Base-by-base conservation (phyloP, 2,329 filamentous ascomycete species). In the Colletotrichum sp. region DNA sequence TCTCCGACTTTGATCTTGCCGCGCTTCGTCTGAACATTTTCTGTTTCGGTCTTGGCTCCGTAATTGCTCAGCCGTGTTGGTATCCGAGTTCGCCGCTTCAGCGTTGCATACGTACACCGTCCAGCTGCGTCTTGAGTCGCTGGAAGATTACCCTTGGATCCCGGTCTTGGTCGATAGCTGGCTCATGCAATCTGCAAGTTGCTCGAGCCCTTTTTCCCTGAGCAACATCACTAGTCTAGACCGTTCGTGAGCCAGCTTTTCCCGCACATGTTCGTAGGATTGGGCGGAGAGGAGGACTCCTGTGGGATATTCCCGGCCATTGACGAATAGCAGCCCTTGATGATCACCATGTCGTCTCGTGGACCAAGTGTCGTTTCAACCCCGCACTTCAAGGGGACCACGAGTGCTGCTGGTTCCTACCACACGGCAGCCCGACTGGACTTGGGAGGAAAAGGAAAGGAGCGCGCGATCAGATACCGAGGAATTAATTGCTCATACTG, bases 301-400 rank as follows among this genome's bases (percentile, higher is more conserved):
- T 21, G 36, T 39, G 34, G 8, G 26, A 44, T n/a, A 28, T 7
- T 18, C 63, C 28, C 26, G 66, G 30, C 52, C 66, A 59, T 39
- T 69, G n/a, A n/a, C 66, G 32, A 59, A 71, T 62, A 49, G 34
- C 18, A n/a, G 28, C 44, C 15, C 39, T 10, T 26, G 55, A 32
- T 16, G 39, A 73, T 28, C 55, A 26, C 18, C 32, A 75, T 34
- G 39, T 36, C 30, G n/a, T 52, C 13, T 24, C 21, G 34, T 63
- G 55, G 64, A 64, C 49, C 32, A 59, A 49, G 69, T 32, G 69
- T 34, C 60, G 74, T 76, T 76, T 76, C 74, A 75, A 76, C 74
- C 71, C 59, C 71, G 71, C 74, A 76, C 64, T 75, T 65, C 44
- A 66, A 70, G 65, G 65, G 49, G 36, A 21, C 39, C 52, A 34